Base-by-base conservation (phyloP, 2,329 filamentous ascomycete genomes). In the Exophiala aquamarina region DNA sequence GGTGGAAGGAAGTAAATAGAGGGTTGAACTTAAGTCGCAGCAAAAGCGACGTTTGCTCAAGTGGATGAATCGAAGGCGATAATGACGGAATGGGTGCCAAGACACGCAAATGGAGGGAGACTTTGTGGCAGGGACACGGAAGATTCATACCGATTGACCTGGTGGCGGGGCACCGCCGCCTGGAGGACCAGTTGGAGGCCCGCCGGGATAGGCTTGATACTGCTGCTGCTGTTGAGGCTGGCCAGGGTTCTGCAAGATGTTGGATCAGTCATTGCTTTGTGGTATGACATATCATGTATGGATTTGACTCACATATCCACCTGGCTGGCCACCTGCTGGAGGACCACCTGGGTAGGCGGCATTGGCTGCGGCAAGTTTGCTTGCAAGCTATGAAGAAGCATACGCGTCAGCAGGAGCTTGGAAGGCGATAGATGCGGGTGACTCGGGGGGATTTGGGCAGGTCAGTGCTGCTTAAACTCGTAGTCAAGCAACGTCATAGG, bases 161-260 rank as follows among this genome's bases (percentile, higher is more conserved):
- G 47, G 46, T 35, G 31, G 34, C 8, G 44, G 46, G 44, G 37
- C 41, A 49, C 45, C n/a, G n/a, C n/a, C n/a, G n/a, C n/a, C n/a
- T n/a, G n/a, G n/a, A n/a, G n/a, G n/a, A n/a, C n/a, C 49, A 52
- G 61, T 59, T 41, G 55, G 59, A 59, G 65, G 63, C 35, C 54
- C 63, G 59, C 71, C 73, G 58, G 71, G 73, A 63, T 77, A 82
- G 56, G 78, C 73, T 68, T 81, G 77, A 66, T 82, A 81, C 60
- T 73, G 70, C 51, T 65, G 67, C 57, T 76, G 72, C 69, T 53
- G 47, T n/a, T 26, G 41, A 33, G 53, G 59, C 31, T 57, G 54
- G 42, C 54, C 52, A 9, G 55, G 56, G 53, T 60, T 47, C 35
- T 41, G 36, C n/a, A n/a, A n/a, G n/a, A 29, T 13, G 6, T 32